phyloP scores from a whole-genome alignment of 345 rosid species.

The Hibiscus tridactylites region DNA sequence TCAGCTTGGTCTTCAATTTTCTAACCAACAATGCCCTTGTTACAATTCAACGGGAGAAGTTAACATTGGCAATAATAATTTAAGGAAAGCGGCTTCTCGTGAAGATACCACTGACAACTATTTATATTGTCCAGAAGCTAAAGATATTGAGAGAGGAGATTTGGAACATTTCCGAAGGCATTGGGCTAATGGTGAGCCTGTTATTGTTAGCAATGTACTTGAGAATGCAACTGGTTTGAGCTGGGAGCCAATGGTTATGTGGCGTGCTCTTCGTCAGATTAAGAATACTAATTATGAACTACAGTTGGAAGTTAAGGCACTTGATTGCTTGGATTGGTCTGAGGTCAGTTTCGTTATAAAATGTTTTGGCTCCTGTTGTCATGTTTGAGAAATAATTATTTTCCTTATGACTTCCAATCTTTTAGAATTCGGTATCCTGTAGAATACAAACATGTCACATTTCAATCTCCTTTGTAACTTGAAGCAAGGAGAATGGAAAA shows the following conservation, averaged over 20 bases:
- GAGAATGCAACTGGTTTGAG: conserved; percentile 45
- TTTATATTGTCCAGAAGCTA: conserved; percentile 37
- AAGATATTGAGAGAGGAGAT: conserved; percentile 27
- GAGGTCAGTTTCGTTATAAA: conserved; percentile 26
- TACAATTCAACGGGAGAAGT: conserved; percentile 14
- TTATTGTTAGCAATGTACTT: conserved; percentile 46
- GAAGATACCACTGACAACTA: conserved; percentile 36
- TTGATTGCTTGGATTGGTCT: conserved; percentile 63
- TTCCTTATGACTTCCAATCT: neutral
- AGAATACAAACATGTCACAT: neutral
- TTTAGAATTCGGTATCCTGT: neutral
- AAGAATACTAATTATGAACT: conserved; percentile 19
- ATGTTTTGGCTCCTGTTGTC: neutral
- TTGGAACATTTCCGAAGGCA: conserved; percentile 51
- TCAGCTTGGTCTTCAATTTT: neutral
- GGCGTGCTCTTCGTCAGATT: conserved; percentile 52
- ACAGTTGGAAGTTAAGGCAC: conserved; percentile 35
- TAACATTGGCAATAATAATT: conserved; percentile 15
- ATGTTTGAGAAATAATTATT: neutral
- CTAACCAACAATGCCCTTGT: conserved; percentile 26
- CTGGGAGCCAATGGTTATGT: conserved; percentile 72
- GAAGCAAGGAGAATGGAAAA: neutral
- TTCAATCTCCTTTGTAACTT: neutral
- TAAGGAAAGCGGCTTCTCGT: conserved; percentile 38
- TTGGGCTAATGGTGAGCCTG: conserved; percentile 59